Evolutionary conservation across 176 grass and related monocot genomes (phyloP).

Genomic region (Tillandsia fasciculata): DNA sequence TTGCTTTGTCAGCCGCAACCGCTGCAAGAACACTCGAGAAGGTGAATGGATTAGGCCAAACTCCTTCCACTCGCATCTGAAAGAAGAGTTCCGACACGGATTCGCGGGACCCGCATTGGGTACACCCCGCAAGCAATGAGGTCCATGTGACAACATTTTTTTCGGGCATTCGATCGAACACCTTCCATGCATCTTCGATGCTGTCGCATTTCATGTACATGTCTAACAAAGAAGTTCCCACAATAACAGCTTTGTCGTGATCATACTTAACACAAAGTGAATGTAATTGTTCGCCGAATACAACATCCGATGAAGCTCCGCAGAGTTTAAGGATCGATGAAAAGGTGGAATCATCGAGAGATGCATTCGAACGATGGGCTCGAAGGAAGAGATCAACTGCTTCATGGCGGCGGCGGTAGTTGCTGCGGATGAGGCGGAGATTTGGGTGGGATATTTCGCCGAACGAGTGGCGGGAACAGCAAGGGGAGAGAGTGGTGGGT

Average conservation of each 20-base stretch:
- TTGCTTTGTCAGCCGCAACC: constrained; percentile 16
- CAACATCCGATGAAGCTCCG: constrained; percentile 16
- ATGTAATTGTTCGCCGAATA: constrained; percentile 41
- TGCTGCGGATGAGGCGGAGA: no score
- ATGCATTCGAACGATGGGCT: not conserved
- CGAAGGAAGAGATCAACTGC: constrained; percentile 24
- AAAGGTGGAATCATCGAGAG: constrained; percentile 4
- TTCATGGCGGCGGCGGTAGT: constrained; percentile 1
- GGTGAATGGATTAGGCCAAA: constrained; percentile 25
- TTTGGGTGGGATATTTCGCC: no score
- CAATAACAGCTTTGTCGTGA: constrained; percentile 16
- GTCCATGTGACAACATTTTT: constrained; percentile 42
- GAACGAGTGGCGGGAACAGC: no score
- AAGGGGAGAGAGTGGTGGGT: no score
- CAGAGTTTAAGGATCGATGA: constrained; percentile 25
- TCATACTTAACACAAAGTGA: constrained; percentile 30
- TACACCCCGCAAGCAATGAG: constrained; percentile 27
- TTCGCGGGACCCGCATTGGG: not conserved
- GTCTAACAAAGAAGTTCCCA: constrained; percentile 35
- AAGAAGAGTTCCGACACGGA: constrained; percentile 32
- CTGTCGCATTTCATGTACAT: constrained; percentile 37
- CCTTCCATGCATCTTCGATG: constrained; percentile 6
- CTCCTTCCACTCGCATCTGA: constrained; percentile 34
- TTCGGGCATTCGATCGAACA: constrained; percentile 36
- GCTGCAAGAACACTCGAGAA: constrained; percentile 33